These are phyloP conservation scores for Phytophthora nicotianae DNA, from an alignment of 352 stramenopile genomes.

Conservation along the genomic window DNA sequence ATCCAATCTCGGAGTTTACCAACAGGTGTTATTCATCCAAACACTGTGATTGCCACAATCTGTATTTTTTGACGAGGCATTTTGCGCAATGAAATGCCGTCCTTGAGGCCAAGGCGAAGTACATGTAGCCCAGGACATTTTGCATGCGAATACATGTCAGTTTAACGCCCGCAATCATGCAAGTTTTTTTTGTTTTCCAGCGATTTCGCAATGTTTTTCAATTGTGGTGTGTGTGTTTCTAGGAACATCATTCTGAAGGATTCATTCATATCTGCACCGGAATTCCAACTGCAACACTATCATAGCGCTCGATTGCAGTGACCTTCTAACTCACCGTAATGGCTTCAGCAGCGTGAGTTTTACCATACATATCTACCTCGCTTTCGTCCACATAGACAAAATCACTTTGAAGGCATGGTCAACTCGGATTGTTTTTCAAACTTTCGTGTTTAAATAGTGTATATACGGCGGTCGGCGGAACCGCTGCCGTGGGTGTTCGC, in stretches of 20 bases:
- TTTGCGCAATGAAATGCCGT: neutral
- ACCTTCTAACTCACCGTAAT: neutral
- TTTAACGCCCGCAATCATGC: neutral
- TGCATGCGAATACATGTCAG: neutral
- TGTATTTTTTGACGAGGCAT: neutral
- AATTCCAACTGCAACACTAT: neutral
- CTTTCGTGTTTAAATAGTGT: slow-evolving; percentile 33
- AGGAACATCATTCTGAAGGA: neutral
- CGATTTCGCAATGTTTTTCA: neutral
- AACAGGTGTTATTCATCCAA: slow-evolving; percentile 18
- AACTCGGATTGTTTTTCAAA: slow-evolving; percentile 10
- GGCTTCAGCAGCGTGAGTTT: too few species aligned
- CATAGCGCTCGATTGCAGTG: neutral
- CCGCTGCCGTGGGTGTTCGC: slow-evolving; percentile 12
- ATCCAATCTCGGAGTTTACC: slow-evolving; percentile 22
- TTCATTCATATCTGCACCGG: slow-evolving; percentile 21
- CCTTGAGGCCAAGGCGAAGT: neutral
- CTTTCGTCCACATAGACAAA: neutral
- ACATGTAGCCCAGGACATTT: neutral
- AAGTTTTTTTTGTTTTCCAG: neutral
- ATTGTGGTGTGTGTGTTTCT: slow-evolving; percentile 6
- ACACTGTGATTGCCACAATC: slow-evolving; percentile 12
- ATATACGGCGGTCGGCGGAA: slow-evolving; percentile 17
- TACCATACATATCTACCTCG: too few species aligned
- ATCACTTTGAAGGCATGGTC: neutral